phyloP scores from a whole-genome alignment of 148 eudicot species.

The Rhododendron kiyosumense region DNA sequence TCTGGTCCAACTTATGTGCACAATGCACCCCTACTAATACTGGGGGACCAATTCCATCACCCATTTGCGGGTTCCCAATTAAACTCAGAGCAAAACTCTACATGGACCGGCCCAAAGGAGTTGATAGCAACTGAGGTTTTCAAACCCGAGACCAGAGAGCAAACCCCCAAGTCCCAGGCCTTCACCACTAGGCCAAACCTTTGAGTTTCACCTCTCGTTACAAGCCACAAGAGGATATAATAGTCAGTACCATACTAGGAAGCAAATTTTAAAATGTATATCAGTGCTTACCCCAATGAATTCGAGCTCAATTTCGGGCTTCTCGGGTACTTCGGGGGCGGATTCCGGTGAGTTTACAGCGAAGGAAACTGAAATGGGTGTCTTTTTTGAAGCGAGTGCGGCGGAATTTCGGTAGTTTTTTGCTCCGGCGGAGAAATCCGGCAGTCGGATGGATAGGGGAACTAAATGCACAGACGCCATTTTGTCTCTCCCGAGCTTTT shows the following conservation, averaged over 20 bases:
- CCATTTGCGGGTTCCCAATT: too few relatives aligned
- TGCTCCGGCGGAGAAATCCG: conserved; percentile 23
- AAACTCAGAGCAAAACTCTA: too few relatives aligned
- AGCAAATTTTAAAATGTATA: not conserved
- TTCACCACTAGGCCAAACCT: too few relatives aligned
- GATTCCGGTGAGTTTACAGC: conserved; percentile 38
- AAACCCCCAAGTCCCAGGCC: too few relatives aligned
- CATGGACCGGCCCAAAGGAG: too few relatives aligned
- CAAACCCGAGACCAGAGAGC: too few relatives aligned
- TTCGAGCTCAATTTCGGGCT: conserved; percentile 75
- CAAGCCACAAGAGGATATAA: not conserved
- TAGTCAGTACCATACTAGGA: not conserved
- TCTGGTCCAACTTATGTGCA: too few relatives aligned
- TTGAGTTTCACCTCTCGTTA: not conserved
- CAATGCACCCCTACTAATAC: too few relatives aligned
- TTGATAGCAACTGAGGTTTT: too few relatives aligned
- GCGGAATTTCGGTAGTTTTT: conserved; percentile 13
- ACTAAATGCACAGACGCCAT: conserved; percentile 41
- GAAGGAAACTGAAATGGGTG: conserved; percentile 19
- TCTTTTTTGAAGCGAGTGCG: conserved; percentile 16
- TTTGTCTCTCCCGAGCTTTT: not conserved
- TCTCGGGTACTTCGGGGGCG: conserved; percentile 21
- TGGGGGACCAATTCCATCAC: too few relatives aligned
- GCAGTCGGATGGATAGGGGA: conserved; percentile 26
- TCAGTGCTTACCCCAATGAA: conserved; percentile 58